Evolutionary conservation across 2,329 filamentous ascomycete genomes (phyloP).

Genomic region (Chrysoporthe deuterocubensis): DNA sequence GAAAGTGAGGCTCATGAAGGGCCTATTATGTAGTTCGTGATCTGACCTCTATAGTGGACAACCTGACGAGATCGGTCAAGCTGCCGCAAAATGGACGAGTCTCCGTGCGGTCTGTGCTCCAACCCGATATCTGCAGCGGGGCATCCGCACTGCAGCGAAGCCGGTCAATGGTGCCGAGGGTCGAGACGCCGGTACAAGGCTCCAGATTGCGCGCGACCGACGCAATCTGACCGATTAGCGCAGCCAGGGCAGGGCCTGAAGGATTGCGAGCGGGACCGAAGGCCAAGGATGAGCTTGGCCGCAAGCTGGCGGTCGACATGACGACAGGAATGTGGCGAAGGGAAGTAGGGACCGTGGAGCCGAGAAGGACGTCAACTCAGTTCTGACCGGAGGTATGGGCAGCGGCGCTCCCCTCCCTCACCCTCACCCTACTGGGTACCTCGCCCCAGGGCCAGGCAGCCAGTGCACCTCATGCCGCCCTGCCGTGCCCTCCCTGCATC

Average conservation of each 20-base stretch:
- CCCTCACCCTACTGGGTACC: not conserved
- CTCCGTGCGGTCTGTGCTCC: not conserved
- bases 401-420: constrained; percentile 3
- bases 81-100: constrained; percentile 1
- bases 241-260: not conserved
- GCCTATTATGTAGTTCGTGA: not conserved
- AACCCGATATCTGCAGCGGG: constrained; percentile 1
- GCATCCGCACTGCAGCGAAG: not conserved
- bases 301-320: not conserved
- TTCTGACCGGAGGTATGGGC: constrained; percentile 19
- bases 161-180: not conserved
- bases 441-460: not conserved
- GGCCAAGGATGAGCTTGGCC: not conserved
- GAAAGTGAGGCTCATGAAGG: not conserved
- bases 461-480: constrained; percentile 8
- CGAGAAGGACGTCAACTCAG: constrained; percentile 9
- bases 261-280: constrained; percentile 13
- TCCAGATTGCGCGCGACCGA: not conserved
- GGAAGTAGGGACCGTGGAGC: constrained; percentile 19
- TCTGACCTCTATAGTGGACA: not conserved
- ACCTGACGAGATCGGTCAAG: not conserved
- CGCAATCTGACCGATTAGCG: not conserved
- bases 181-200: constrained; percentile 1
- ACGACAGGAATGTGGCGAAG: not conserved
- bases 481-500: not conserved